A percentile compares a stretch with the other conserved stretches of the same genome.
These are phyloP conservation scores for Xylariaceae sp. DNA, from an alignment of 2,329 filamentous ascomycete species.

Conservation along the genomic window DNA sequence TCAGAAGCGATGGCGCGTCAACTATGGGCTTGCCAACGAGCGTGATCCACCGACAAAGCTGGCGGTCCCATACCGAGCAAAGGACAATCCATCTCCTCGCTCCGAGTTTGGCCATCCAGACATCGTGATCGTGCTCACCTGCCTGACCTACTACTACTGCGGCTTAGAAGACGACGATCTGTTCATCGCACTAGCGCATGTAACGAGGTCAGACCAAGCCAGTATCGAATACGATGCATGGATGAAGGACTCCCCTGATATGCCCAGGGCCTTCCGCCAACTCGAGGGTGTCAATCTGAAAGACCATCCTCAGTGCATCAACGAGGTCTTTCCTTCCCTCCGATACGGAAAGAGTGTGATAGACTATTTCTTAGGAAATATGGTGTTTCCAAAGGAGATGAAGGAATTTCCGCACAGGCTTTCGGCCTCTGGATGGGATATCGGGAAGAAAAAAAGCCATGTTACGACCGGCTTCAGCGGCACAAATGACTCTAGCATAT, in stretches of 20 bases:
- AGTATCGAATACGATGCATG: constrained; percentile 47
- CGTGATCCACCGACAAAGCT: constrained; percentile 41
- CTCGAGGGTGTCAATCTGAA: constrained; percentile 53
- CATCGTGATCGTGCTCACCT: constrained; percentile 51
- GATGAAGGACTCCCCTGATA: constrained; percentile 33
- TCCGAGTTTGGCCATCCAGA: constrained; percentile 61
- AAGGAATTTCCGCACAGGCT: constrained; percentile 60
- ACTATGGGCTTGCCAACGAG: constrained; percentile 51
- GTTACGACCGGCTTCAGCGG: constrained; percentile 64
- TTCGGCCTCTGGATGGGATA: constrained; percentile 62
- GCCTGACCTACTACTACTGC: constrained; percentile 50
- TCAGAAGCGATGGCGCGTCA: constrained; percentile 58
- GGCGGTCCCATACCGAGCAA: constrained; percentile 56
- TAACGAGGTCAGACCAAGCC: constrained; percentile 49
- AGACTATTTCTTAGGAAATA: constrained; percentile 56
- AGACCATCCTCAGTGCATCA: constrained; percentile 44
- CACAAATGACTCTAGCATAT: constrained; percentile 60
- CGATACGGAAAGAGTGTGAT: constrained; percentile 48
- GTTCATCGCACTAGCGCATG: constrained; percentile 39
- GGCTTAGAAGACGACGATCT: constrained; percentile 51
- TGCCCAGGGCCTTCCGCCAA: constrained; percentile 37
- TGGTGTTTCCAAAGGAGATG: constrained; percentile 58
- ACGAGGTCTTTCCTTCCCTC: constrained; percentile 49
- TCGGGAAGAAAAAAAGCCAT: constrained; percentile 43
- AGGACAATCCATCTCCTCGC: constrained; percentile 49